These are phyloP conservation scores for Picochlorum sp. DNA, from an alignment of 139 green algal genomes.

Conservation along the genomic window DNA sequence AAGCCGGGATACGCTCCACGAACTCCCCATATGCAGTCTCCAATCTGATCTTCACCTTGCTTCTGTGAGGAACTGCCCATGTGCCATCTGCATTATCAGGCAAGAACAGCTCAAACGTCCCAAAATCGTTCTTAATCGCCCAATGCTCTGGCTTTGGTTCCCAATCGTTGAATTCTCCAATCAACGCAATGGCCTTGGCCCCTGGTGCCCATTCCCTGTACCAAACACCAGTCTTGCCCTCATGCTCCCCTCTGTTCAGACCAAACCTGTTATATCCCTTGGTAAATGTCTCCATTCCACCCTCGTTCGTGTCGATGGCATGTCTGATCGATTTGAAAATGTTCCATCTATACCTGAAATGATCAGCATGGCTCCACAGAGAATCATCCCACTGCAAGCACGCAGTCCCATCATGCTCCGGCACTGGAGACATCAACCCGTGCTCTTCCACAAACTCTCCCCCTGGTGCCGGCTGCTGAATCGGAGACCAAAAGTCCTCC, in stretches of 20 bases:
- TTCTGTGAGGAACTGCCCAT: slow-evolving; percentile 68
- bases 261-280: slow-evolving; percentile 77
- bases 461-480: slow-evolving; percentile 4
- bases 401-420: slow-evolving; percentile 79
- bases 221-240: slow-evolving; percentile 71
- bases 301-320: slow-evolving; percentile 77
- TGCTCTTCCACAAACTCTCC: slow-evolving; percentile 23
- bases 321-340: slow-evolving; percentile 65
- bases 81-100: slow-evolving; percentile 64
- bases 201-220: slow-evolving; percentile 85
- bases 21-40: slow-evolving; percentile 69
- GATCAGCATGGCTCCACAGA: slow-evolving; percentile 70
- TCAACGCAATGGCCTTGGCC: slow-evolving; percentile 67
- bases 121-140: slow-evolving; percentile 80
- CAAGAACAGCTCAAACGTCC: slow-evolving; percentile 81
- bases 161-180: slow-evolving; percentile 97
- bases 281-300: slow-evolving; percentile 79
- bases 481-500: slow-evolving; percentile 39
- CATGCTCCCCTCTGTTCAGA: slow-evolving; percentile 70
- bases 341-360: slow-evolving; percentile 90
- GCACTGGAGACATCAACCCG: slow-evolving; percentile 29
- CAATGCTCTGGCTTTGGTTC: slow-evolving; percentile 67
- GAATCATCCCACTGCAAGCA: slow-evolving; percentile 77
- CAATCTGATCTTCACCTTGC: slow-evolving; percentile 74
- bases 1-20: slow-evolving; percentile 86